Base-by-base conservation (phyloP, 805 yeast genomes). In the Candida berthetii region DNA sequence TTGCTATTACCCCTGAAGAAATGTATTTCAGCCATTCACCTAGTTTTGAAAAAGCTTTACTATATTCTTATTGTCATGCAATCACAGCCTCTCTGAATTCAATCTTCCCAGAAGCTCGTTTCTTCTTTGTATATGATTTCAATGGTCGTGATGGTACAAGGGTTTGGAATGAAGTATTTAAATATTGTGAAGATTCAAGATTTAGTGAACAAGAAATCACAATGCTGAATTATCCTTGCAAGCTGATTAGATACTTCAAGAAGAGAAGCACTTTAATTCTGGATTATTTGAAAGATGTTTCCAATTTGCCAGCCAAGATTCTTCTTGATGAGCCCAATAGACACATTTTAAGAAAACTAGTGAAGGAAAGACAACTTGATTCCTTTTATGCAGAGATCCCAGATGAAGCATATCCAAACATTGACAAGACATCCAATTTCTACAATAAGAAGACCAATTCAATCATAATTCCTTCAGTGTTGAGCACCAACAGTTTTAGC, bases 61-160 rank as follows among this genome's bases (percentile, higher is more conserved):
- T 65, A 11, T 54, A 53, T 24, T 43, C 58, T 7, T 65, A 60
- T 44, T 65, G 52, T 45, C 65, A 60, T 36, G 65, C 66, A 4
- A 57, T 52, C 4, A 52, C 61, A 13, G 49, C 61, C 15, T 54
- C 61, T 1, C 39, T 65, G 36, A 63, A 57, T 42, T 64, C 67
- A 1, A 48, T 65, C 27, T 62, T 62, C 40, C 61, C 68, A 9
- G 69, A 65, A 42, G 55, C 57, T 3, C 46, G 66, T 33, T 65
- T 62, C 43, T 55, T 58, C 33, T 65, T 60, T 49, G 51, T 60
- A 31, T 52, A 53, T 44, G 61, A 65, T 2, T 65, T 62, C 45
- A 53, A 55, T 40, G 68, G 66, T 4, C 61, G 64, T n/a, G 57
- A 60, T 39, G 65, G 64, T 15, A 49, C 56, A 2, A 53, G 59